Evolutionary conservation across 176 grass and related monocot species (phyloP).

Genomic region (Thinopyrum elongatum): DNA sequence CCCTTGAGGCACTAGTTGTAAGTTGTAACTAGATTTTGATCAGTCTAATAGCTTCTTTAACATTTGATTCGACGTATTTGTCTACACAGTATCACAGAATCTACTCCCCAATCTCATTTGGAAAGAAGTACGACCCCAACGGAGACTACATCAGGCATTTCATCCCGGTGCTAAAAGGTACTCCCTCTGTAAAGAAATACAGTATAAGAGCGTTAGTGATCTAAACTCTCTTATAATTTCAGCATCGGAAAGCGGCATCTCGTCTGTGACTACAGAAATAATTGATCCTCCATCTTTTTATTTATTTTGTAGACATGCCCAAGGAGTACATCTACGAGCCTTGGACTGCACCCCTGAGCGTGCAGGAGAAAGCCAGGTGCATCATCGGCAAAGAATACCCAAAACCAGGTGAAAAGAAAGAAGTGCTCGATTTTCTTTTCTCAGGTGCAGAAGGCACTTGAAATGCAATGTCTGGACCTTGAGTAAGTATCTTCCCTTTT

Average conservation of each 20-base stretch:
- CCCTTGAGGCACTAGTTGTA: neutral
- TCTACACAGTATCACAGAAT: constrained; percentile 69
- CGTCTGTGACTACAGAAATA: neutral
- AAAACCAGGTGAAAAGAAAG: constrained; percentile 56
- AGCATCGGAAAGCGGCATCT: neutral
- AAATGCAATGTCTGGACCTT: neutral
- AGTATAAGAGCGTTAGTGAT: too few relatives aligned
- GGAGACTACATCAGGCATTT: constrained; percentile 90
- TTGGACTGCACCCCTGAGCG: constrained; percentile 75
- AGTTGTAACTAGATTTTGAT: constrained; percentile 13
- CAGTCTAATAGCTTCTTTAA: constrained; percentile 14
- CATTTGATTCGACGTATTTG: neutral
- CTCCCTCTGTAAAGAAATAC: too few relatives aligned
- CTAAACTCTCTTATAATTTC: neutral
- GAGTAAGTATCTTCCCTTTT: constrained; percentile 6
- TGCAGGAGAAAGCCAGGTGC: constrained; percentile 89
- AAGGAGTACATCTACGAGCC: constrained; percentile 95
- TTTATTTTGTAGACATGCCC: constrained; percentile 65
- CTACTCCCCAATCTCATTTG: constrained; percentile 87
- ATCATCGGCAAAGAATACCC: constrained; percentile 86
- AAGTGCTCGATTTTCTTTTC: neutral
- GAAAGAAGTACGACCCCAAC: constrained; percentile 89
- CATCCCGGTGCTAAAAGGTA: constrained; percentile 83
- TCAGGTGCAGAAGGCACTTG: neutral
- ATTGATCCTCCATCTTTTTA: neutral